Percentiles rank a stretch among this genome's conserved stretches.
Evolutionary conservation across 306 rosid genomes (phyloP).

Genomic region (Echinosophora koreensis): DNA sequence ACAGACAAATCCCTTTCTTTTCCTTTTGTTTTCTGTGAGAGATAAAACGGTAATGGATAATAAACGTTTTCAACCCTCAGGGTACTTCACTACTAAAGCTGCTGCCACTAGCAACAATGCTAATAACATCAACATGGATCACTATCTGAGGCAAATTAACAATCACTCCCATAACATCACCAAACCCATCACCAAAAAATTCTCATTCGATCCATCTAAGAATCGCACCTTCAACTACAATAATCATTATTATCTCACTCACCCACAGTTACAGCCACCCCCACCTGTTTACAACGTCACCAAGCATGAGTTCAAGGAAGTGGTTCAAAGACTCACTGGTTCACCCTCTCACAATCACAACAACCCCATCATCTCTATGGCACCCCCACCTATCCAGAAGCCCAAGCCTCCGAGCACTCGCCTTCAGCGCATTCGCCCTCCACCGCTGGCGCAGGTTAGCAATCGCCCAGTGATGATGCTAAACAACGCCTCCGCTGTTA

Average conservation of each 20-base stretch:
- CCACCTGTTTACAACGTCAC: slow-evolving; percentile 80
- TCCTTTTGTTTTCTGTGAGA: not conserved
- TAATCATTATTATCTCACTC: slow-evolving; percentile 16
- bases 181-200: slow-evolving; percentile 58
- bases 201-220: slow-evolving; percentile 45
- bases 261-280: slow-evolving; percentile 47
- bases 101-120: not conserved
- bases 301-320: slow-evolving; percentile 77
- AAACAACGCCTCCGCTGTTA: slow-evolving; percentile 13
- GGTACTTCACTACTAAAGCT: slow-evolving; percentile 1
- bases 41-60: slow-evolving; percentile 6
- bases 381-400: slow-evolving; percentile 63
- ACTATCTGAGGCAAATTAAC: slow-evolving; percentile 64
- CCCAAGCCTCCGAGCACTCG: slow-evolving; percentile 76
- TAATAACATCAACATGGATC: not conserved
- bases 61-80: slow-evolving; percentile 27
- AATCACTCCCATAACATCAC: slow-evolving; percentile 78
- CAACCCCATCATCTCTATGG: not conserved
- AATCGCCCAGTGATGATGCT: slow-evolving; percentile 58
- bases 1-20: not conserved
- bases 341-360: no score
- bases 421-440: slow-evolving; percentile 80
- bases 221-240: slow-evolving; percentile 10
- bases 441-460: slow-evolving; percentile 66
- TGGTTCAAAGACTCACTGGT: slow-evolving; percentile 78